Evolutionary conservation across 1,139 yeast genomes (phyloP), one percentile per base, ranked within the genome.

Genomic region (Petasospora rhodanensis): DNA sequence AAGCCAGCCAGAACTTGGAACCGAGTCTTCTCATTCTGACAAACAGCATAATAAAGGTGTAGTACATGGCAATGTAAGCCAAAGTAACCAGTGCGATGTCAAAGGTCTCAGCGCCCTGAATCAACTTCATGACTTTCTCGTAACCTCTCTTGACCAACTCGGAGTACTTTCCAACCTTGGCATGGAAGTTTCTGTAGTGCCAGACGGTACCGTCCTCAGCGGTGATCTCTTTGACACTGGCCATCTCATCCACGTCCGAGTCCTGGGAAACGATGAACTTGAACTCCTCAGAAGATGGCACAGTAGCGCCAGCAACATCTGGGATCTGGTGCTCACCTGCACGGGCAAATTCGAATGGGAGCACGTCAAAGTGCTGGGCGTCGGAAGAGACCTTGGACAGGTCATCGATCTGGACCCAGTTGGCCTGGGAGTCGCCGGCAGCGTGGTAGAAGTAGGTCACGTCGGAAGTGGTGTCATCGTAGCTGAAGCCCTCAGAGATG

Each of bases 61-160:
- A 81, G 71, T 86, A 70, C 96, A 91, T 89, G 32, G 95, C 95
- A 22, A 78, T 49, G 57, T 93, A 93, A 4, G 96, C 97, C 34
- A 79, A 60, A 9, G 86, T 72, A 36, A 93, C 80, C 41, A 89
- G 71, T 11, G 78, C 76, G 29, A 91, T 77, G 58, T 93, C 98
- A 47, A 86, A 85, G 22, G 81, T 76, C 50, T 91, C 96, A 11
- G 97, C 94, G 40, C 84, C 80, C 37, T 68, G 66, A 35, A 86
- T 68, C 43, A 82, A 65, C 33, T 66, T 70, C 34, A 64, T 55
- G 15, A 83, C 56, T 44, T 71, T 75, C 27, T 57, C 46, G 32
- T 70, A 54, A 19, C 73, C 58, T 38, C 64, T 57, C 22, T 64
- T 66, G 29, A 73, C 53, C 59, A 83, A 77, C 37, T 79, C 81